Base-by-base conservation (phyloP, 2,329 filamentous ascomycete species). In the Nemania abortiva region DNA sequence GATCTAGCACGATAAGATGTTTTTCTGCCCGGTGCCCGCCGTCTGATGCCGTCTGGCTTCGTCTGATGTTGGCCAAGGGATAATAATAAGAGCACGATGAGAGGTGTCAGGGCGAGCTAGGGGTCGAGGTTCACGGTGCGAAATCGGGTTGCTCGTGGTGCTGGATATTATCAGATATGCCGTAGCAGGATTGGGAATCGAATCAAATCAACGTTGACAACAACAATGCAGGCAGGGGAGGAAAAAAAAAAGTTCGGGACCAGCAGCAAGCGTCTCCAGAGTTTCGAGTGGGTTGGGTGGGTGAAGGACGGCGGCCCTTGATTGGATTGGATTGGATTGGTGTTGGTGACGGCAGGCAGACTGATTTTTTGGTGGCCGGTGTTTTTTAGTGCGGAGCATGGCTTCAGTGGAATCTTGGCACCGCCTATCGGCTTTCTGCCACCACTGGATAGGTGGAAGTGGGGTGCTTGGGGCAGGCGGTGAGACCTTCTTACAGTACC, bases 371-470 rank as follows among this genome's bases (percentile, higher is more conserved):
- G 67, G 64, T 63, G 49, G 62, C 53, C 63, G 27, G 67, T 72
- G 69, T 66, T 69, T 72, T 75, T 70, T 57, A 68, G 70, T 76
- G 73, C 69, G 69, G 72, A 73, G 70, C 63, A 53, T 73, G 60
- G 72, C 72, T 70, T 63, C 39, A 22, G 37, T 53, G 59, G 70
- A 72, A 69, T 74, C 74, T 73, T 75, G 60, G 53, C 53, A 20
- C 27, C 45, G 63, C 20, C 31, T 67, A 59, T 64, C 68, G 22
- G 37, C 49, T 54, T 22, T 49, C 55, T 64, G 50, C 50, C 63
- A 65, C 50, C 63, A 65, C 10, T 18, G 55, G 58, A 60, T 55
- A 62, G 6, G 37, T 9, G 13, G 15, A 7, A 7, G n/a, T 4
- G 1, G 29, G 11, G n/a, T 15, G 11, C 13, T 42, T 42, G 6